A percentile compares a stretch with the other conserved stretches of the same genome.
phyloP scores from a whole-genome alignment of 106 monocot genomes.

The Dioscorea zingiberensis region DNA sequence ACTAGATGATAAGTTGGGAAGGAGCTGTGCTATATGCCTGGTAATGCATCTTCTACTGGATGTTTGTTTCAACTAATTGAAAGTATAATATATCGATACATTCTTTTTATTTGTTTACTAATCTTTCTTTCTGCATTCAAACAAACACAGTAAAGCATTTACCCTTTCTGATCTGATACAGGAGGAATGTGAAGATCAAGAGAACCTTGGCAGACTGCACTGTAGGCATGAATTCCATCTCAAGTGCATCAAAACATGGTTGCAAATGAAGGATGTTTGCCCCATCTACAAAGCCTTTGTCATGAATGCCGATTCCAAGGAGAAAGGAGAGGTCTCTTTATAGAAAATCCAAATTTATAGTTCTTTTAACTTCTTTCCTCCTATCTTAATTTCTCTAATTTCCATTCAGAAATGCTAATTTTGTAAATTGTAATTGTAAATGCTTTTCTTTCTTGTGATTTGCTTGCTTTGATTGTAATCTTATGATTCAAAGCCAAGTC shows the following conservation, averaged over 20 bases:
- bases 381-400: background rate
- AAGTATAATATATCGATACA: too few relatives aligned
- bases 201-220: conserved; percentile 41
- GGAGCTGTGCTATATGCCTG: conserved; percentile 55
- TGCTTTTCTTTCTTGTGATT: background rate
- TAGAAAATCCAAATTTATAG: background rate
- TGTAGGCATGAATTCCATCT: conserved; percentile 69
- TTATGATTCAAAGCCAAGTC: too few relatives aligned
- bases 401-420: background rate
- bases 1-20: conserved; percentile 12
- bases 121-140: background rate
- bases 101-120: background rate
- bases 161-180: background rate
- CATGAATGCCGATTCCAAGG: conserved; percentile 16
- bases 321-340: background rate
- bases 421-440: background rate
- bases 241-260: conserved; percentile 62
- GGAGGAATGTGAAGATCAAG: conserved; percentile 55
- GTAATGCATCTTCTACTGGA: too few relatives aligned
- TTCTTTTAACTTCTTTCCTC: background rate
- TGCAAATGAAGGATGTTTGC: conserved; percentile 61
- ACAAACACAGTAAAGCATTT: too few relatives aligned
- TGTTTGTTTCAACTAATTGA: too few relatives aligned
- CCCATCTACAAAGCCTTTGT: conserved; percentile 75
- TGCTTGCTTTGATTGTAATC: background rate